phyloP scores from a whole-genome alignment of 192 early-diverging fungal genomes.

The Backusella morwellensis region DNA sequence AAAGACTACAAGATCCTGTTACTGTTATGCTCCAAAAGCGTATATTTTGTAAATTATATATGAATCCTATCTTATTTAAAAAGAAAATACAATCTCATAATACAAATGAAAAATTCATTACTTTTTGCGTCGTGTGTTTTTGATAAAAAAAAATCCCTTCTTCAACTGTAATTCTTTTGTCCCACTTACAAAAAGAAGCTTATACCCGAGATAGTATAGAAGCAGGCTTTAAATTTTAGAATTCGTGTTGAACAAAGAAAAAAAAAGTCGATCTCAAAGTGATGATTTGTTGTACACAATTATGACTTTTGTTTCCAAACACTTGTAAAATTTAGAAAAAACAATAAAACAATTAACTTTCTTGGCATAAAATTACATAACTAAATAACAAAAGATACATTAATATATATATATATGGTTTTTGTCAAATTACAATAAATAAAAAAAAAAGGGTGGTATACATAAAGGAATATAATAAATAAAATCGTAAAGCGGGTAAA shows the following conservation, averaged over 20 bases:
- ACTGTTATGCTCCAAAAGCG: background rate
- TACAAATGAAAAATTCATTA: too few relatives aligned
- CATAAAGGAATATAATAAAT: conserved; percentile 1
- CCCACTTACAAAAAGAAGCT: background rate
- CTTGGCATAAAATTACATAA: background rate
- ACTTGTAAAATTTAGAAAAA: background rate
- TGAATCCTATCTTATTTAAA: too few relatives aligned
- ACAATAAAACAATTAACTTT: background rate
- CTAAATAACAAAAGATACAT: background rate
- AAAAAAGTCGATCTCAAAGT: background rate
- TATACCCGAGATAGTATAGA: background rate
- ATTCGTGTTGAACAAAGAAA: background rate
- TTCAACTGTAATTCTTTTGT: too few relatives aligned
- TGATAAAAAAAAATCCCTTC: too few relatives aligned
- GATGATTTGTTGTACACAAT: background rate
- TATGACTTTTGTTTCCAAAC: background rate
- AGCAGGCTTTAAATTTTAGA: background rate
- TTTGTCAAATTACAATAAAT: background rate
- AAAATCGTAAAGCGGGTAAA: background rate
- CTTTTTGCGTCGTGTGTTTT: too few relatives aligned
- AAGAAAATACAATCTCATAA: too few relatives aligned
- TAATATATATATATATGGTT: background rate
- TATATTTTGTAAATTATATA: too few relatives aligned
- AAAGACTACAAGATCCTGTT: background rate
- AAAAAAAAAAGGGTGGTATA: background rate